A percentile compares a stretch with the other conserved stretches of the same genome.
These are phyloP conservation scores for Plasmodium sp. DNA, from an alignment of 169 alveolate genomes.

Conservation along the genomic window DNA sequence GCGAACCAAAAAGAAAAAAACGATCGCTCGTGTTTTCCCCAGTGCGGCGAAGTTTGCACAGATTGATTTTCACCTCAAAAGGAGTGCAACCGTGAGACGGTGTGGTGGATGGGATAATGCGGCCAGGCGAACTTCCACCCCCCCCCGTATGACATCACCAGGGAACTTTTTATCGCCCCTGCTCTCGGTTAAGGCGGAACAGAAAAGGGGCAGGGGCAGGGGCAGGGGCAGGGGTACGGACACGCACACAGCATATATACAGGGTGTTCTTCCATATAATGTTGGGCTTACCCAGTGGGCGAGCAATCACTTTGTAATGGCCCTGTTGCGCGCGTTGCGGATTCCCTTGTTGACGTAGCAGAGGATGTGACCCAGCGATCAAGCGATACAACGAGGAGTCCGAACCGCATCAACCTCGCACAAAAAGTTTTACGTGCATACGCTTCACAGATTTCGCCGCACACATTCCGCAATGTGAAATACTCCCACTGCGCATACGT, in stretches of 20 bases:
- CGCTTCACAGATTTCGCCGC: not conserved
- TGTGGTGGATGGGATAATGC: not conserved
- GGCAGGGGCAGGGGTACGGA: not conserved
- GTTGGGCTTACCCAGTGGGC: not conserved
- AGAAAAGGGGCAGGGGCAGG: not conserved
- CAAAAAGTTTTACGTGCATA: not conserved
- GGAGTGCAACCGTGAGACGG: not conserved
- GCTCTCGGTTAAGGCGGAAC: not conserved
- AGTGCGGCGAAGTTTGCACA: not conserved
- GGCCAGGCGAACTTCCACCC: not conserved
- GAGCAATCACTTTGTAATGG: not conserved
- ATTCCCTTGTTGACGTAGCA: not conserved
- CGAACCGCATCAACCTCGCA: not conserved
- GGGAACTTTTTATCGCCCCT: not conserved
- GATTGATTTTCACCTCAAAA: not conserved
- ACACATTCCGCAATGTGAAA: not conserved
- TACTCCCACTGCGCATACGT: not conserved
- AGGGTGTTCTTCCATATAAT: not conserved
- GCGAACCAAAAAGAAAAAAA: not conserved
- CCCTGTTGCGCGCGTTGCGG: not conserved
- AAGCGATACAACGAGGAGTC: not conserved
- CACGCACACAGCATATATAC: not conserved
- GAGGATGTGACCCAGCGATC: not conserved
- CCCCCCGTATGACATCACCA: not conserved
- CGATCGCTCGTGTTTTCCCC: not conserved